Percentiles rank a stretch among this genome's conserved stretches.
These are phyloP conservation scores for Fallopia convolvulus DNA, from an alignment of 148 eudicot species.

Conservation along the genomic window DNA sequence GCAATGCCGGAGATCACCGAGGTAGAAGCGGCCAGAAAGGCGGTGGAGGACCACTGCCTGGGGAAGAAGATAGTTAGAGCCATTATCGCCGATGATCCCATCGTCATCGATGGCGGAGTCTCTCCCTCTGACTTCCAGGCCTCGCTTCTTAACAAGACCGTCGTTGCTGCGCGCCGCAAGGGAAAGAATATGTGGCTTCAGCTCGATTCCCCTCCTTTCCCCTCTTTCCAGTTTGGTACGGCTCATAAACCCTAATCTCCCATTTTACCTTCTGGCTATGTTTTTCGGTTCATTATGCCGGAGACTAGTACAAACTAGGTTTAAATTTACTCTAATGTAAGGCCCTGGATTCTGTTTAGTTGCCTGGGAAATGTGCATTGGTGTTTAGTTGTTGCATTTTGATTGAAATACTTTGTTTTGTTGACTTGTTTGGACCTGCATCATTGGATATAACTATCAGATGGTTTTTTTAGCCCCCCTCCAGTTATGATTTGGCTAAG, in stretches of 20 bases:
- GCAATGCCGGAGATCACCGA: conserved; percentile 93
- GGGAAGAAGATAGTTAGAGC: conserved; percentile 68
- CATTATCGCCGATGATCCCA: conserved; percentile 61
- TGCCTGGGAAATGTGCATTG: not conserved
- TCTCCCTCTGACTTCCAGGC: conserved; percentile 59
- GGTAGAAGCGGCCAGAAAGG: conserved; percentile 91
- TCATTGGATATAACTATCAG: too few relatives aligned
- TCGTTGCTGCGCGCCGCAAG: conserved; percentile 75
- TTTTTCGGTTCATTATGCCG: not conserved
- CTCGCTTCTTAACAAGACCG: conserved; percentile 59
- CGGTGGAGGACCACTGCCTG: conserved; percentile 54
- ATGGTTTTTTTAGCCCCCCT: too few relatives aligned
- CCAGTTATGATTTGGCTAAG: too few relatives aligned
- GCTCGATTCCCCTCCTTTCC: conserved; percentile 92
- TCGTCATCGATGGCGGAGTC: conserved; percentile 71
- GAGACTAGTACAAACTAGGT: too few relatives aligned
- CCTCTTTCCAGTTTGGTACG: conserved; percentile 90
- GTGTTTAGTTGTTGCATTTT: not conserved
- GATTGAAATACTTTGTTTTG: not conserved
- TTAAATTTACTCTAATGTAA: too few relatives aligned
- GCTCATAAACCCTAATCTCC: conserved; percentile 26
- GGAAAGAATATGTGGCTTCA: conserved; percentile 94
- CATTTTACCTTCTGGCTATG: not conserved
- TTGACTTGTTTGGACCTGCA: not conserved
- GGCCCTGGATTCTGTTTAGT: not conserved